A percentile compares a stretch with the other conserved stretches of the same genome.
These are phyloP conservation scores for Botrytis galanthina DNA, from an alignment of 2,329 filamentous ascomycete genomes.

Conservation along the genomic window DNA sequence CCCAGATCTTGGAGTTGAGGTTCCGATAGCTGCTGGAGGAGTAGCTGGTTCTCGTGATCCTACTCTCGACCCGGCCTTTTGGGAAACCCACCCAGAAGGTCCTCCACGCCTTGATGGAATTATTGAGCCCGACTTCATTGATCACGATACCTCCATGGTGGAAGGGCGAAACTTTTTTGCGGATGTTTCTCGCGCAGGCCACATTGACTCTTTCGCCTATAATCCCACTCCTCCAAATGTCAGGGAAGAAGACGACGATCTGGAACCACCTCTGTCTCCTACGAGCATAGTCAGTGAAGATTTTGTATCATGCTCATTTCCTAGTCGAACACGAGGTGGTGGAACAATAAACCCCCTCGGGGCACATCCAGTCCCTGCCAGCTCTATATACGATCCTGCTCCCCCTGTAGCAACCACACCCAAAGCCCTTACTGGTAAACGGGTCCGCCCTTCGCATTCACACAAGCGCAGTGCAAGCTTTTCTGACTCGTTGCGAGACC, in stretches of 20 bases:
- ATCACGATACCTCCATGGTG: slow-evolving; percentile 28
- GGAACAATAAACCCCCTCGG: slow-evolving; percentile 46
- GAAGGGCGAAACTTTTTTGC: slow-evolving; percentile 45
- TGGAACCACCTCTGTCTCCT: slow-evolving; percentile 48
- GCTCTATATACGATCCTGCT: slow-evolving; percentile 46
- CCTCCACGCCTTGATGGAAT: slow-evolving; percentile 48
- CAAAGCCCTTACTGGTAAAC: slow-evolving; percentile 56
- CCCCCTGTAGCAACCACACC: slow-evolving; percentile 58
- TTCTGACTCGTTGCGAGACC: slow-evolving; percentile 76
- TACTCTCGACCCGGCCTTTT: slow-evolving; percentile 53
- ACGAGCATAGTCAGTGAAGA: slow-evolving; percentile 59
- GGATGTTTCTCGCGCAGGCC: slow-evolving; percentile 48
- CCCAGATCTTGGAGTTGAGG: slow-evolving; percentile 57
- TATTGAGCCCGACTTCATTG: slow-evolving; percentile 38
- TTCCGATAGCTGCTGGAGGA: slow-evolving; percentile 74
- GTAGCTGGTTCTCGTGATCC: slow-evolving; percentile 60
- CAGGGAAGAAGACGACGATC: slow-evolving; percentile 13
- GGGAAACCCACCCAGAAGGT: slow-evolving; percentile 45
- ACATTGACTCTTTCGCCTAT: slow-evolving; percentile 47
- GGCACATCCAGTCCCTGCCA: slow-evolving; percentile 57
- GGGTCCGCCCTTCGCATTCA: slow-evolving; percentile 53
- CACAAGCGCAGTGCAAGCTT: slow-evolving; percentile 88
- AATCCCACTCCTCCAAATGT: slow-evolving; percentile 26
- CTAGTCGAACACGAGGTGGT: slow-evolving; percentile 49
- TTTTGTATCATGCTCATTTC: slow-evolving; percentile 63